phyloP scores from a whole-genome alignment of 768 basidiomycete species.

The Amanita subjunquillea region DNA sequence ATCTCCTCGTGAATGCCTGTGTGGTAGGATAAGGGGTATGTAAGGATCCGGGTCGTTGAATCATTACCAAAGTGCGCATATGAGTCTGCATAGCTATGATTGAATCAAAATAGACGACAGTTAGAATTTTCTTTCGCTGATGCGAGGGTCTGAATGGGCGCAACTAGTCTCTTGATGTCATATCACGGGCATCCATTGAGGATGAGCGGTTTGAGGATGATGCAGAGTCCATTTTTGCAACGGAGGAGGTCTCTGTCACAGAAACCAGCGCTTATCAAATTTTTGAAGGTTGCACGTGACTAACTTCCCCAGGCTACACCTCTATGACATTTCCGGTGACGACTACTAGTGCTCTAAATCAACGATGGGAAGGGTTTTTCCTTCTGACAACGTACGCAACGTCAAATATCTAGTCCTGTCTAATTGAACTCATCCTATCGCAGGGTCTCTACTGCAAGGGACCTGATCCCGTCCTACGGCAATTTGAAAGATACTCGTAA shows the following conservation, averaged over 20 bases:
- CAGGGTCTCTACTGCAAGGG: no score
- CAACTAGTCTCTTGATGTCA: slow-evolving; percentile 89
- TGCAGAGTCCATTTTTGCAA: background rate
- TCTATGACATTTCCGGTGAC: no score
- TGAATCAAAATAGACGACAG: slow-evolving; percentile 20
- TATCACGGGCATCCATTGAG: slow-evolving; percentile 20
- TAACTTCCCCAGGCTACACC: no score
- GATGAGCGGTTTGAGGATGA: background rate
- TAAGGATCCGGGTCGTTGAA: background rate
- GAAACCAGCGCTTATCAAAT: no score
- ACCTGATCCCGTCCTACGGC: no score
- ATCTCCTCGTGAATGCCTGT: slow-evolving; percentile 98
- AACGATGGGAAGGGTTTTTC: no score
- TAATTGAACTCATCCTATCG: no score
- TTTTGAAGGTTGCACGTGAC: no score
- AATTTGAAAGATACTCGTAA: no score
- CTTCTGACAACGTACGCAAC: no score
- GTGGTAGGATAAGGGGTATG: background rate
- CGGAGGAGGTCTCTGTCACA: background rate
- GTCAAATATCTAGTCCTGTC: no score
- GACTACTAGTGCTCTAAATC: no score
- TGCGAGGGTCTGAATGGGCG: slow-evolving; percentile 26
- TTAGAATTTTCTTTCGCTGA: slow-evolving; percentile 24
- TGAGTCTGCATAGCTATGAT: slow-evolving; percentile 81
- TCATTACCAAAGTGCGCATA: slow-evolving; percentile 86